Evolutionary conservation across 306 rosid species (phyloP).

Genomic region (Adenanthera pavonina): DNA sequence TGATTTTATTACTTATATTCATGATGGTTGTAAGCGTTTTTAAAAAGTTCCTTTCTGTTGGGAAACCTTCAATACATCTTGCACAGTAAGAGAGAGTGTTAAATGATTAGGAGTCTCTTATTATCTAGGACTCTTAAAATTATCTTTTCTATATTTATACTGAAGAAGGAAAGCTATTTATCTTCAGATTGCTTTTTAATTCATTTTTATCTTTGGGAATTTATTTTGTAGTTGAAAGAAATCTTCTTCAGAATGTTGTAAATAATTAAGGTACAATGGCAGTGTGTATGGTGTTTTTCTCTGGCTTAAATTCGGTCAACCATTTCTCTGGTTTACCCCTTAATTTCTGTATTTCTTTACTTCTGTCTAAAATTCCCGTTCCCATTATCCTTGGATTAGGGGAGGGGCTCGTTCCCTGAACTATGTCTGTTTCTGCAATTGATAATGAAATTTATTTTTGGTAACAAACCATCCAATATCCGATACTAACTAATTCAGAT

Average conservation of each 20-base stretch:
- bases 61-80: not conserved
- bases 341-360: not conserved
- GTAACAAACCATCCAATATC: too few species aligned
- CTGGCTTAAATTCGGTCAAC: not conserved
- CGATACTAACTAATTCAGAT: too few species aligned
- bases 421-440: not conserved
- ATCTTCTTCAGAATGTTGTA: not conserved
- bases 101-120: not conserved
- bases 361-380: not conserved
- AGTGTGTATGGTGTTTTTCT: not conserved
- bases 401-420: not conserved
- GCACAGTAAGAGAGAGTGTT: not conserved
- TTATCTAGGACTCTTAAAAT: not conserved
- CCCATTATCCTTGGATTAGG: not conserved
- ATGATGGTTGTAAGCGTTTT: conserved; percentile 24
- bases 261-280: not conserved
- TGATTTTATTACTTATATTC: conserved; percentile 29
- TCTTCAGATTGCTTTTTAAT: not conserved
- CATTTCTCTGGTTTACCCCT: not conserved
- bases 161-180: too few species aligned
- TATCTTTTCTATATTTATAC: too few species aligned
- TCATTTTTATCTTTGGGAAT: not conserved
- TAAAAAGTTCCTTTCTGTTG: not conserved
- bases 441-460: not conserved
- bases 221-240: not conserved